A percentile compares a stretch with the other conserved stretches of the same genome.
Conservation (phyloP, 163 green algal genomes). For the Scenedesmus sp. region DNA sequence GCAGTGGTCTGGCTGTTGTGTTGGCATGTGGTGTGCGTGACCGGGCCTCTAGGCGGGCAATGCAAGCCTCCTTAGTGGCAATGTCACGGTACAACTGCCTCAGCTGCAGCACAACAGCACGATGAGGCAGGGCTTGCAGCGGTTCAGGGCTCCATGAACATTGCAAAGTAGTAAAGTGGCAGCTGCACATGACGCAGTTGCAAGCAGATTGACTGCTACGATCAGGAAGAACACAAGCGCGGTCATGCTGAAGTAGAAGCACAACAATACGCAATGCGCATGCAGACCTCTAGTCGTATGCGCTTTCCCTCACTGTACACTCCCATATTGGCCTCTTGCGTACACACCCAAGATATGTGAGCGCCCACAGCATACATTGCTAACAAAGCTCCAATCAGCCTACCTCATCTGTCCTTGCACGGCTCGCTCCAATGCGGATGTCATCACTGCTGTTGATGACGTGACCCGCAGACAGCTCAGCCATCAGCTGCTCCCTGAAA, state of each 20-base stretch:
- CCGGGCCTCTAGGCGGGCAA: neutral
- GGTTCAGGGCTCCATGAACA: no score
- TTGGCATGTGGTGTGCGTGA: neutral
- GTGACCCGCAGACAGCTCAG: neutral
- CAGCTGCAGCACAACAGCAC: neutral
- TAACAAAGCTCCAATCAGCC: neutral
- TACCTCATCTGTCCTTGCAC: slow-evolving; percentile 23
- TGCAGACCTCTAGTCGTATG: no score
- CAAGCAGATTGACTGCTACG: neutral
- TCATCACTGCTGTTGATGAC: neutral
- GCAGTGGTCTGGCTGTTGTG: neutral
- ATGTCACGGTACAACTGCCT: slow-evolving; percentile 15
- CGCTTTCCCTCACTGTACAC: no score
- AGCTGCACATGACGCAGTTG: neutral
- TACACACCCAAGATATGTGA: no score
- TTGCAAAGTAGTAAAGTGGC: no score
- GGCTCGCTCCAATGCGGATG: neutral
- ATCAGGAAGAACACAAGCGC: neutral
- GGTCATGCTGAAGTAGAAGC: neutral
- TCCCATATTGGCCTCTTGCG: no score
- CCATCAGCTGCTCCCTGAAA: neutral
- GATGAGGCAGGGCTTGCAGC: neutral
- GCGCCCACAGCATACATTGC: no score
- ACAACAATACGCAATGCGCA: neutral
- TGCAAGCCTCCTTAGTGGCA: slow-evolving; percentile 16